Evolutionary conservation across 345 rosid species (phyloP), one percentile per base, ranked within the genome.

Genomic region (Excoecaria agallocha): DNA sequence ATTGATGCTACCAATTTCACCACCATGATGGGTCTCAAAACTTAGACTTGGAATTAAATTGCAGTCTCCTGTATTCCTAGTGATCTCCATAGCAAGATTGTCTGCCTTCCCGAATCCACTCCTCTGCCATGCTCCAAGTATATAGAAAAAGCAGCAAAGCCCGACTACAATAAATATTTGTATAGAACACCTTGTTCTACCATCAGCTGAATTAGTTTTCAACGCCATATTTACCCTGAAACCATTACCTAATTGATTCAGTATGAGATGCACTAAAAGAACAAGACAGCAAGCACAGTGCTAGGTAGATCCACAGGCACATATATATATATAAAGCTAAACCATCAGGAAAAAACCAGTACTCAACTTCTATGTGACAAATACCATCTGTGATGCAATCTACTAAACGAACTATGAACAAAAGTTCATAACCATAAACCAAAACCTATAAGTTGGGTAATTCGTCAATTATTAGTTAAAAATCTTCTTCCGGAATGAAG

Each of bases 101-200:
- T 95, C 99, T 43, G 98, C 99, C 83, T 95, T 95, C 61, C 99
- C 99, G 39, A 93, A 96, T 1, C 99, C 99, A 73, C 99, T 93
- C 49, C 93, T 81, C 78, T 93, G 99, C 99, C 99, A 95, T 30
- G 98, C 99, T 22, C 99, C 99, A 16, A 95, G 77, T 30, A 93
- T 85, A 82, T 95, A 95, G 73, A 93, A 95, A 82, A 93, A 95
- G 75, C 96, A 89, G 78, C 99, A 95, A 30, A 95, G 65, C 61
- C 96, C 93, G 30, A 84, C 86, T 15, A 95, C 90, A 35, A 95
- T 86, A 71, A 95, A 89, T 73, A 95, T 84, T 76, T 93, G 97
- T 52, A 95, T 72, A 50, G 97, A 89, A 82, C 96, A 93, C 81
- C 99, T 86, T 3, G 98, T 90, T 80, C 90, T 90, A 54, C 91